These are phyloP conservation scores for Neocallimastix lanati DNA, from an alignment of 192 early-diverging fungal genomes.

Conservation along the genomic window DNA sequence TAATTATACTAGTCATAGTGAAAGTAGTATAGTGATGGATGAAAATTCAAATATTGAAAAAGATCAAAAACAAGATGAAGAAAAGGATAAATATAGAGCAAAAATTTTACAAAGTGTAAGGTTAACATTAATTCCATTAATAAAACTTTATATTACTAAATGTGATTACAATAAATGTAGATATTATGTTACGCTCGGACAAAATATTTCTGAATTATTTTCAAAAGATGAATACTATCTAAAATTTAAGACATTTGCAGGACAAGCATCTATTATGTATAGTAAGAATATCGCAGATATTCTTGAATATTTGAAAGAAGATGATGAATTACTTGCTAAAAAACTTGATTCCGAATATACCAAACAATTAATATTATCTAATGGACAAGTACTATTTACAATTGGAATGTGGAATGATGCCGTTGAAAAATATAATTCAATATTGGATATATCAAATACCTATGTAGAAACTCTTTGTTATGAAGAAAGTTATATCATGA, in stretches of 20 bases:
- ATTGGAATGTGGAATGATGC: slow-evolving; percentile 17
- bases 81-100: neutral
- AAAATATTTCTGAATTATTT: slow-evolving; percentile 10
- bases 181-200: neutral
- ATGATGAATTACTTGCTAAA: slow-evolving; percentile 10
- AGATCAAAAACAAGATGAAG: neutral
- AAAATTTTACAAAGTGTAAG: neutral
- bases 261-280: neutral
- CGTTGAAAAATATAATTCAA: slow-evolving; percentile 6
- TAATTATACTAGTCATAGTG: neutral
- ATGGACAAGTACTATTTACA: slow-evolving; percentile 12
- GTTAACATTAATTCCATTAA: neutral
- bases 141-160: neutral
- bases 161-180: neutral
- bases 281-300: slow-evolving; percentile 3
- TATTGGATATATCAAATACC: slow-evolving; percentile 7
- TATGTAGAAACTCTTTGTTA: slow-evolving; percentile 9
- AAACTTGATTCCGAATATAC: slow-evolving; percentile 9
- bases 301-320: slow-evolving; percentile 10
- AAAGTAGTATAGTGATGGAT: neutral
- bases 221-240: slow-evolving; percentile 14
- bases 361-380: slow-evolving; percentile 5
- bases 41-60: neutral
- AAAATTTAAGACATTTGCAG: slow-evolving; percentile 12
- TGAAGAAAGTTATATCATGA: slow-evolving; percentile 12